These are phyloP conservation scores for Leccinum rimulosum DNA, from an alignment of 768 basidiomycete genomes.

Conservation along the genomic window DNA sequence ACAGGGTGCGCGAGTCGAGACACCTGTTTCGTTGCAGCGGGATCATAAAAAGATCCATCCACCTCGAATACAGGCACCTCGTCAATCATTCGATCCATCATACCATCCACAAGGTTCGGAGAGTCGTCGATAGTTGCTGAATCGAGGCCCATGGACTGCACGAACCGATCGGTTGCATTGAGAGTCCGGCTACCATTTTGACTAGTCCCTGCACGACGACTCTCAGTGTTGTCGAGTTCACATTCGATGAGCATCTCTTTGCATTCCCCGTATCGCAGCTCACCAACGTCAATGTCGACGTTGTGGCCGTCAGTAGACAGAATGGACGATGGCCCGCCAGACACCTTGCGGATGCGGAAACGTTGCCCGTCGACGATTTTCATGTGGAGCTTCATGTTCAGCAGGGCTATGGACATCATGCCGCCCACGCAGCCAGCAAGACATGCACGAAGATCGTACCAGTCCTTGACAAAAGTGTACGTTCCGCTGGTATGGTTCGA, in stretches of 20 bases:
- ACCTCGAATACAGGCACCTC: constrained; percentile 97
- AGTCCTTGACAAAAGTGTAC: constrained; percentile 97
- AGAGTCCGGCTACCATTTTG: constrained; percentile 33
- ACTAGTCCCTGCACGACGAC: constrained; percentile 14
- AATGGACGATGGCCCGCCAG: constrained; percentile 84
- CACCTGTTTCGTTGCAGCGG: constrained; percentile 76
- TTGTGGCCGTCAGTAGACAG: constrained; percentile 90
- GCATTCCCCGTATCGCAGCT: constrained; percentile 92
- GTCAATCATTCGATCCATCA: constrained; percentile 97
- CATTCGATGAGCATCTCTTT: constrained; percentile 95
- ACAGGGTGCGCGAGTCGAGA: constrained; percentile 90
- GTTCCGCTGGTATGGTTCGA: constrained; percentile 97
- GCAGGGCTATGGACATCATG: constrained; percentile 91
- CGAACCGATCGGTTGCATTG: constrained; percentile 88
- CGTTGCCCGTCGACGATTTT: constrained; percentile 86
- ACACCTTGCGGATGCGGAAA: constrained; percentile 93
- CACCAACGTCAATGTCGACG: constrained; percentile 92
- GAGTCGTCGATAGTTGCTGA: constrained; percentile 66
- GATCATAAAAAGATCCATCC: constrained; percentile 94
- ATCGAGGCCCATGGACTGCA: constrained; percentile 82
- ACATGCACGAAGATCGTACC: constrained; percentile 92
- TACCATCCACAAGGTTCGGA: constrained; percentile 77
- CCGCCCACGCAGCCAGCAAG: constrained; percentile 94
- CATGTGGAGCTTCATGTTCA: constrained; percentile 94
- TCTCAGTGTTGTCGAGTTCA: constrained; percentile 81